Conservation (phyloP, 108 stramenopile genomes). For the Asterionellopsis glacialis region DNA sequence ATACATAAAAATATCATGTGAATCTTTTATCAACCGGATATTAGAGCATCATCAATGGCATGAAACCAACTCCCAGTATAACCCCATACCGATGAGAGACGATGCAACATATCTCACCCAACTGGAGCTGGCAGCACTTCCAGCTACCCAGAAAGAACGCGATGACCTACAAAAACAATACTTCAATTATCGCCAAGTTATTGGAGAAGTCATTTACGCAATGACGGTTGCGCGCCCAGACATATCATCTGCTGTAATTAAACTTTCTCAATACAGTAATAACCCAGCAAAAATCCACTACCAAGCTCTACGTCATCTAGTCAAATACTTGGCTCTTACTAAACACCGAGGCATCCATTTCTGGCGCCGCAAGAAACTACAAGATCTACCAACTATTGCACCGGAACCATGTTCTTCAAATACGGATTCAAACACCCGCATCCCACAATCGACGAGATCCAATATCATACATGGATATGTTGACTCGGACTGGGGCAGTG, state of each 20-base stretch:
- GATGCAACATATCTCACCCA: background rate
- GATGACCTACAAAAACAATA: background rate
- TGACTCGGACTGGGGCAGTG: conserved; percentile 32
- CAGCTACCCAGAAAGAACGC: background rate
- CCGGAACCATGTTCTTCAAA: conserved; percentile 2
- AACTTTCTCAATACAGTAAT: conserved; percentile 8
- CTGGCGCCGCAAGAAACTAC: too few relatives aligned
- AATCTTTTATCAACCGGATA: conserved; percentile 25
- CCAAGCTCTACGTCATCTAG: conserved; percentile 16
- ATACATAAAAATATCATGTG: conserved; percentile 23
- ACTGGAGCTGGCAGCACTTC: background rate
- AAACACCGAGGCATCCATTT: conserved; percentile 5
- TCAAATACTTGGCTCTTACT: conserved; percentile 15
- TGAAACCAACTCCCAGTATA: background rate
- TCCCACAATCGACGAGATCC: background rate
- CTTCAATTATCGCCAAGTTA: conserved; percentile 22
- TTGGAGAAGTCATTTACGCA: too few relatives aligned
- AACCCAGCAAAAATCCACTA: conserved; percentile 14
- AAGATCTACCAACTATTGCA: too few relatives aligned
- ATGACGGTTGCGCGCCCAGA: too few relatives aligned
- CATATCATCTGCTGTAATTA: conserved; percentile 16
- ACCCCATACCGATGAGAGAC: too few relatives aligned
- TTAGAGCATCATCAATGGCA: conserved; percentile 26
- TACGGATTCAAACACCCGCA: background rate
- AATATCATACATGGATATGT: background rate